A percentile compares a stretch with the other conserved stretches of the same genome.
These are phyloP conservation scores for Collybia mongolica DNA, from an alignment of 768 basidiomycete species.

Conservation along the genomic window DNA sequence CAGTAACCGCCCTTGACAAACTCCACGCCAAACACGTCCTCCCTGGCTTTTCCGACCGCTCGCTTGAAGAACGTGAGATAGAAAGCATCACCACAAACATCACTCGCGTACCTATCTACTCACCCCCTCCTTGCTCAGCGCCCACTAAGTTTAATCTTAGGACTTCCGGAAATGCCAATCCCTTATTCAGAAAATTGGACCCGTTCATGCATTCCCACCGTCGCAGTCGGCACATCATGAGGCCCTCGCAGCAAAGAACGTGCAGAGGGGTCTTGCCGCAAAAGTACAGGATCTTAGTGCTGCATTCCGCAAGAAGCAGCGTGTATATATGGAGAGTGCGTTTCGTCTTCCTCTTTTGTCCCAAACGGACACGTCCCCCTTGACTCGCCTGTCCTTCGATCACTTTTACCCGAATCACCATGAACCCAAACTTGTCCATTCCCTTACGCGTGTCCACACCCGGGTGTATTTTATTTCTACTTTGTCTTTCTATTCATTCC, in stretches of 20 bases:
- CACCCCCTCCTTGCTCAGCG: conserved; percentile 27
- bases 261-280: conserved; percentile 93
- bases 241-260: conserved; percentile 80
- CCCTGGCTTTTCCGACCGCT: conserved; percentile 94
- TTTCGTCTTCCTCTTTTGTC: conserved; percentile 20
- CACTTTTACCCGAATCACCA: background rate
- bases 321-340: conserved; percentile 97
- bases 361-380: background rate
- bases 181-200: conserved; percentile 76
- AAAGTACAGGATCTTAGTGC: conserved; percentile 93
- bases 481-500: conserved; percentile 17
- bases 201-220: conserved; percentile 67
- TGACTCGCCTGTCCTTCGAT: conserved; percentile 3
- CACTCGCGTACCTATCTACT: conserved; percentile 62
- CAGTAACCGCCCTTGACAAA: conserved; percentile 89
- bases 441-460: conserved; percentile 10
- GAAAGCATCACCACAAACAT: conserved; percentile 82
- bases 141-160: conserved; percentile 44
- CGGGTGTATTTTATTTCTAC: conserved; percentile 1
- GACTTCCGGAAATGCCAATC: conserved; percentile 64
- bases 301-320: conserved; percentile 94
- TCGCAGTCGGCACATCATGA: conserved; percentile 44
- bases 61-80: conserved; percentile 93
- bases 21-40: conserved; percentile 95
- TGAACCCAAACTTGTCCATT: conserved; percentile 9